phyloP scores from a whole-genome alignment of 805 yeast genomes.

The Yamadazyma insecticola region DNA sequence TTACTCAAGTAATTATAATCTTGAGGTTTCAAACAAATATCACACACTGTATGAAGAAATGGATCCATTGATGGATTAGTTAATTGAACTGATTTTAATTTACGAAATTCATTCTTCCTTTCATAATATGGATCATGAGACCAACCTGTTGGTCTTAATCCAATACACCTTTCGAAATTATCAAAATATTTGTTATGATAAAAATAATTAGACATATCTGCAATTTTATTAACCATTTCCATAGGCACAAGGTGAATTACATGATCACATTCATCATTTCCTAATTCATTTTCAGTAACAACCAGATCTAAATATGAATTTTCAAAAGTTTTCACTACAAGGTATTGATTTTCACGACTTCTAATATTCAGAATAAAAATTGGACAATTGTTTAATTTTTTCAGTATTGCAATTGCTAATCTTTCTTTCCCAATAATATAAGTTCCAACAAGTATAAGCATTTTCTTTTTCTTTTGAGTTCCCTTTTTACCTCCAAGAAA shows the following conservation, averaged over 20 bases:
- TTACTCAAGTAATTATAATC: constrained; percentile 14
- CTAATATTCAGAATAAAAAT: constrained; percentile 50
- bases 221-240: constrained; percentile 45
- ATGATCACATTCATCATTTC: constrained; percentile 44
- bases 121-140: constrained; percentile 34
- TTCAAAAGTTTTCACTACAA: constrained; percentile 42
- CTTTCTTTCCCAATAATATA: constrained; percentile 92
- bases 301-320: constrained; percentile 36
- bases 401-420: constrained; percentile 65
- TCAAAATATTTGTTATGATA: constrained; percentile 38
- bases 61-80: constrained; percentile 4
- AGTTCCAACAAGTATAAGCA: constrained; percentile 71
- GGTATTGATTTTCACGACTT: constrained; percentile 35
- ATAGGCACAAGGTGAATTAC: constrained; percentile 69
- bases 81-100: constrained; percentile 6
- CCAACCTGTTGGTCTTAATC: constrained; percentile 91
- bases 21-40: constrained; percentile 8
- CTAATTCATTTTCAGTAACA: constrained; percentile 25
- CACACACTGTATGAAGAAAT: constrained; percentile 7
- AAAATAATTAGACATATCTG: constrained; percentile 46
- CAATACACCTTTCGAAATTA: constrained; percentile 59
- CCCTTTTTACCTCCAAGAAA: constrained; percentile 13
- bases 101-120: constrained; percentile 4
- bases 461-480: constrained; percentile 29
- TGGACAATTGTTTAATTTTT: constrained; percentile 41